A percentile compares a stretch with the other conserved stretches of the same genome.
These are phyloP conservation scores for Suillus bovinus DNA, from an alignment of 768 basidiomycete species.

Conservation along the genomic window DNA sequence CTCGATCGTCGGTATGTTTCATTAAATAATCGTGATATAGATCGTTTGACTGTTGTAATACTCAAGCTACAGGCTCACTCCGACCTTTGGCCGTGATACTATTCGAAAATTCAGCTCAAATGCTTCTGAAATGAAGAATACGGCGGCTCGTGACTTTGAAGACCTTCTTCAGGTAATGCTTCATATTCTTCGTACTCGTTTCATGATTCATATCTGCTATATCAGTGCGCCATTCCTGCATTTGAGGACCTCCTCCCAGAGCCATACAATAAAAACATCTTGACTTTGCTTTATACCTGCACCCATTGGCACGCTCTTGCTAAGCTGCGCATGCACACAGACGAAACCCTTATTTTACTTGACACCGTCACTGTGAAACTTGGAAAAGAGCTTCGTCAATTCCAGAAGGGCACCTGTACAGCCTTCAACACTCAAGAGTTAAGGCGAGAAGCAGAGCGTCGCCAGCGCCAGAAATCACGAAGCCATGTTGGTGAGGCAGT, in stretches of 20 bases:
- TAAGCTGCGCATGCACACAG: conserved; percentile 34
- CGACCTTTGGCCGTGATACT: conserved; percentile 25
- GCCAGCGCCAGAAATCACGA: background rate
- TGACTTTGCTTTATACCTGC: conserved; percentile 19
- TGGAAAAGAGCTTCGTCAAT: conserved; percentile 23
- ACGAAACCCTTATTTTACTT: conserved; percentile 19
- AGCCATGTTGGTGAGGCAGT: background rate
- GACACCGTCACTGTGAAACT: conserved; percentile 15
- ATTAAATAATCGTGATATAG: background rate
- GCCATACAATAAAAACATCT: conserved; percentile 9
- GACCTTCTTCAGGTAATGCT: conserved; percentile 33
- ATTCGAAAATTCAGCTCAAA: conserved; percentile 26
- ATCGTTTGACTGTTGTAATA: background rate
- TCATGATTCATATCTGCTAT: background rate
- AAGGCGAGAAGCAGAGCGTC: conserved; percentile 6
- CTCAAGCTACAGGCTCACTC: conserved; percentile 23
- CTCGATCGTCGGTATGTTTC: conserved; percentile 13
- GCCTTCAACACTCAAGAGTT: conserved; percentile 24
- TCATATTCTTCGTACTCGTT: background rate
- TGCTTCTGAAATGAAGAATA: conserved; percentile 20
- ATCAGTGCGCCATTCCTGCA: conserved; percentile 14
- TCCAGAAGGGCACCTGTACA: conserved; percentile 20
- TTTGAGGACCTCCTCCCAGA: conserved; percentile 14
- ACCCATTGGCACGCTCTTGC: conserved; percentile 22
- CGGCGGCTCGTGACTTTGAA: conserved; percentile 33